Base-by-base conservation (phyloP, 148 eudicot genomes). In the Diospyros kaki region DNA sequence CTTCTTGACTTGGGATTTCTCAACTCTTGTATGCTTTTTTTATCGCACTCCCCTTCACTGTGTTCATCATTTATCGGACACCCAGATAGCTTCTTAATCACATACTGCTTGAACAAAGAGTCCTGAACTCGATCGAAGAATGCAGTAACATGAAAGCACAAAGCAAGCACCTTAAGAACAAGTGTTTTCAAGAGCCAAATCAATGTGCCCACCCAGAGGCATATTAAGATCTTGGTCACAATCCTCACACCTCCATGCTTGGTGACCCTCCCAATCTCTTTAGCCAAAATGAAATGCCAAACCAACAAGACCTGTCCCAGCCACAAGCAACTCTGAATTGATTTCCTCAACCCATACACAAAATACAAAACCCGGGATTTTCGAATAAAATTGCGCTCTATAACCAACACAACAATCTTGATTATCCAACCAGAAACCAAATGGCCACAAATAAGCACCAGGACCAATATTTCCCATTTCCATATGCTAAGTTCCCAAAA, bases 121-220 rank as follows among this genome's bases (percentile, higher is more conserved):
- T 92, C 92, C 76, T 92, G 97, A 79, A 92, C 90, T 15, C 97
- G 83, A 69, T 92, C 94, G 51, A 91, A 91, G 69, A 89, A 91
- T 0, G 89, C 84, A 56, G 79, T 86, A 1, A 91, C 93, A 44
- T 91, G 91, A 78, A 89, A 89, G 6, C 86, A 83, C 69, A 84
- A 84, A 45, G 91, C 89, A 3, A 85, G 70, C 3, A 84, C 88
- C 89, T 90, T 92, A 61, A 92, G 84, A 4, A 92, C 61, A 75
- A 92, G 58, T 2, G 94, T 90, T 73, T 88, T 92, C 48, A 89
- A 40, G 67, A 92, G 72, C 97, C 94, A 90, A 8, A 92, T 55
- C 75, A 86, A 71, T 6, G 91, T 87, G 1, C 86, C 90, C 46
- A 89, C 85, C 79, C 89, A 76, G 6, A 87, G 80, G 44, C 93